Base-by-base conservation (phyloP, 2,329 filamentous ascomycete genomes). In the Paraconiothyrium brasiliense region DNA sequence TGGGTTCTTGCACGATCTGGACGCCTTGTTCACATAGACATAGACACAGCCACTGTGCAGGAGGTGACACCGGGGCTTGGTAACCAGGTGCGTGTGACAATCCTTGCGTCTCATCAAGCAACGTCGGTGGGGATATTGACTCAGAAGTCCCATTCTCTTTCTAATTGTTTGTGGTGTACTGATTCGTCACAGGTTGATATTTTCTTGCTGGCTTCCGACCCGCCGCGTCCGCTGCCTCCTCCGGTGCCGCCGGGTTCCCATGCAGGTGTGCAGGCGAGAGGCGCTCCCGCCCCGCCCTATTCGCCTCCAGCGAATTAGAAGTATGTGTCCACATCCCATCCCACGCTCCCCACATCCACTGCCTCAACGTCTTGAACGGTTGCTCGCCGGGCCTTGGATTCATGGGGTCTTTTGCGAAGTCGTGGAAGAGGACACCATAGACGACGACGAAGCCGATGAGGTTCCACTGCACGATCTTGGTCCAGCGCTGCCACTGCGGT, bases 401-500 rank as follows among this genome's bases (percentile, higher is more conserved):
- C 70, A 69, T 72, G 3, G 73, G 71, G 48, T 76, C 75, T 9
- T 72, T 62, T 22, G 66, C 46, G 56, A 83, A 87, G 65, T 90
- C 87, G 83, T 89, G 84, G 74, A 89, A 90, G 58, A 90, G 77
- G 34, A 89, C 82, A 32, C 84, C 81, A 67, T 89, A 76, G 49
- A 90, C 27, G 83, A 77, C 10, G 82, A 66, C 37, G 87, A 84
- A 75, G 82, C 85, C 55, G 84, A 81, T 49, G 55, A 72, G 16
- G 57, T 67, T 74, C 73, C 74, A 85, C 78, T 93, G 91, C 54
- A 84, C 84, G 64, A 93, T 80, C 77, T 87, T 88, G 59, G 90
- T 82, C 62, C 80, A 83, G 76, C 89, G 92, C 46, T 86, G 84
- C 88, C 89, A 92, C 51, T 79, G 77, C 9, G 90, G 90, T 24